A percentile compares a stretch with the other conserved stretches of the same genome.
phyloP scores from a whole-genome alignment of 208 protist species.

The Endotrypanum monterogeii region DNA sequence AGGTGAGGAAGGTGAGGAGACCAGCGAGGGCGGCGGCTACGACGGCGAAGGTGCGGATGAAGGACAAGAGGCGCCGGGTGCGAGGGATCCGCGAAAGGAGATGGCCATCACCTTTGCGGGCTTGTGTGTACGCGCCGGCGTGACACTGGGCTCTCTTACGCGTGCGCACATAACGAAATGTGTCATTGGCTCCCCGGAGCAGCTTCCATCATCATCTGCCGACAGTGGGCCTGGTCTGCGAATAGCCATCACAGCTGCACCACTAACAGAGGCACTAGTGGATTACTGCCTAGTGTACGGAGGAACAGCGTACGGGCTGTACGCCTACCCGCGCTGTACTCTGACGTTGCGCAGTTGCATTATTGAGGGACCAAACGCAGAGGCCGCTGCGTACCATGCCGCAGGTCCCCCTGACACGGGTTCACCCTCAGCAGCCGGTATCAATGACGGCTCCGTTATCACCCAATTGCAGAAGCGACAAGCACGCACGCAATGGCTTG shows the following conservation, averaged over 20 bases:
- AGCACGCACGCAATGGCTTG: conserved; percentile 25
- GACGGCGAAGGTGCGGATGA: conserved; percentile 37
- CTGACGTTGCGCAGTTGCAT: conserved; percentile 47
- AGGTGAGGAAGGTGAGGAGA: conserved; percentile 12
- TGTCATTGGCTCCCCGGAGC: conserved; percentile 53
- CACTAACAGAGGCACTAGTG: conserved; percentile 55
- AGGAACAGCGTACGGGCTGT: conserved; percentile 56
- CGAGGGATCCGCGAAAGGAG: conserved; percentile 27
- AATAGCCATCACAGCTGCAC: conserved; percentile 57
- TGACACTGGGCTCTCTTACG: conserved; percentile 58
- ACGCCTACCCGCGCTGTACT: conserved; percentile 70
- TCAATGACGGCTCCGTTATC: conserved; percentile 17
- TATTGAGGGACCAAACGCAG: conserved; percentile 49
- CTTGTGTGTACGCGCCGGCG: conserved; percentile 58
- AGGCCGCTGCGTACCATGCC: conserved; percentile 10
- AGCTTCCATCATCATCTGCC: not conserved
- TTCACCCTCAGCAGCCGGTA: not conserved
- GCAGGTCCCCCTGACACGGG: not conserved
- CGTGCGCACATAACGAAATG: conserved; percentile 63
- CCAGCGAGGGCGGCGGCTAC: conserved; percentile 13
- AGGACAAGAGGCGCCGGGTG: conserved; percentile 20
- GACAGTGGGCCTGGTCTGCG: not conserved
- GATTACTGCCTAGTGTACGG: conserved; percentile 73
- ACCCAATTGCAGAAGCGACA: conserved; percentile 31
- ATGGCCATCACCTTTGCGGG: conserved; percentile 51